Evolutionary conservation across 1,139 yeast genomes (phyloP).

Genomic region (Spathaspora sp.): DNA sequence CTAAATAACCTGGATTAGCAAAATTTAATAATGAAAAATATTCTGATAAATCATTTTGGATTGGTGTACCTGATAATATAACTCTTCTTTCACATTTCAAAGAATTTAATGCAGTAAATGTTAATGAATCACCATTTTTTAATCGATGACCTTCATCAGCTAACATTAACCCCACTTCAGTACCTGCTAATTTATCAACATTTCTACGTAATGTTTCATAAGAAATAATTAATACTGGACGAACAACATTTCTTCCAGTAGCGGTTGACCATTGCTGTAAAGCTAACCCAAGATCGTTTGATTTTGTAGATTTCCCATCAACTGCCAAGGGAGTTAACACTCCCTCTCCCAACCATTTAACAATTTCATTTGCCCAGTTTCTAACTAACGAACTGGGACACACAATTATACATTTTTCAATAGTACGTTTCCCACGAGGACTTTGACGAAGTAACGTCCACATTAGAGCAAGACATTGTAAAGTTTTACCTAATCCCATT

Average conservation of each 20-base stretch:
- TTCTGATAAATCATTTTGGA: conserved; percentile 93
- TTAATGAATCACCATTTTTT: conserved; percentile 91
- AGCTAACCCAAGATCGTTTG: conserved; percentile 65
- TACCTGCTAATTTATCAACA: conserved; percentile 69
- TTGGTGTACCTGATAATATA: conserved; percentile 94
- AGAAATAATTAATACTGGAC: conserved; percentile 93
- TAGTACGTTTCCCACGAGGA: conserved; percentile 83
- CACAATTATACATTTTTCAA: conserved; percentile 87
- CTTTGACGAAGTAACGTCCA: conserved; percentile 93
- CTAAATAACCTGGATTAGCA: conserved; percentile 93
- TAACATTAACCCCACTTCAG: conserved; percentile 83
- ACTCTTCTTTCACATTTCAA: conserved; percentile 85
- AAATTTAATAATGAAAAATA: conserved; percentile 88
- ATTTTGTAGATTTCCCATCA: conserved; percentile 80
- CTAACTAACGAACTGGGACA: conserved; percentile 94
- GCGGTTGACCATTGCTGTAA: conserved; percentile 88
- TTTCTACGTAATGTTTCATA: conserved; percentile 92
- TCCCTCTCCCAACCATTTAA: conserved; percentile 95
- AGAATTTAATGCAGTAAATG: conserved; percentile 84
- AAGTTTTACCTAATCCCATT: conserved; percentile 96
- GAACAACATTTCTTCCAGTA: conserved; percentile 80
- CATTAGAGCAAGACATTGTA: conserved; percentile 88
- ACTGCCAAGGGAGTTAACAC: conserved; percentile 84
- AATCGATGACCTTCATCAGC: conserved; percentile 98
- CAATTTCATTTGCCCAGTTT: conserved; percentile 97